These are phyloP conservation scores for Solanum clarkiae DNA, from an alignment of 257 asterid genomes.

Conservation along the genomic window DNA sequence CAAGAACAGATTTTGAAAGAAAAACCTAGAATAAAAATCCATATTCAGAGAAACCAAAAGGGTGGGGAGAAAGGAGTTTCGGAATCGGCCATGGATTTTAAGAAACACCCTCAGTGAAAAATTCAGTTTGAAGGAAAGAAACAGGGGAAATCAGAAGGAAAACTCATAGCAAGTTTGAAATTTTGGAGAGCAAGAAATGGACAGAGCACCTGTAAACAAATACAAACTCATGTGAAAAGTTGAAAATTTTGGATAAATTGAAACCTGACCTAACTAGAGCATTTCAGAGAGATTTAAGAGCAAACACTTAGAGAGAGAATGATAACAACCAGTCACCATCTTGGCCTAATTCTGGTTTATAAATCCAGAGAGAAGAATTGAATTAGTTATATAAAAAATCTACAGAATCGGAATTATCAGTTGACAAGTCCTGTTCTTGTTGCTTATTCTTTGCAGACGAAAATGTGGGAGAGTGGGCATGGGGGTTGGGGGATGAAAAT, in stretches of 20 bases:
- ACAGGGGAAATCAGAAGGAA: slow-evolving; percentile 2
- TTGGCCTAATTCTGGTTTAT: neutral
- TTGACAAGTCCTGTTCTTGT: slow-evolving; percentile 14
- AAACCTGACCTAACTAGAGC: slow-evolving; percentile 57
- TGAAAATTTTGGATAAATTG: slow-evolving; percentile 10
- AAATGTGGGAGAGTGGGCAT: neutral
- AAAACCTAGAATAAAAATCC: slow-evolving; percentile 23
- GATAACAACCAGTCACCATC: neutral
- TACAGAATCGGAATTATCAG: slow-evolving; percentile 4
- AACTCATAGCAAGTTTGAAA: slow-evolving; percentile 52
- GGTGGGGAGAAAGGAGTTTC: neutral
- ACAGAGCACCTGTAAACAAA: slow-evolving; percentile 36
- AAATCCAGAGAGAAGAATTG: neutral
- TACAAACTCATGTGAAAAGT: neutral
- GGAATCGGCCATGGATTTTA: neutral
- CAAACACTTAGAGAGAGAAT: neutral
- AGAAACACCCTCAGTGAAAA: neutral
- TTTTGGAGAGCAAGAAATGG: slow-evolving; percentile 19
- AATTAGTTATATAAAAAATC: neutral
- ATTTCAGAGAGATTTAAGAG: neutral
- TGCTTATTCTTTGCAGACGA: slow-evolving; percentile 3
- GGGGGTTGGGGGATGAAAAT: neutral
- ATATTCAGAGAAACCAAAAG: slow-evolving; percentile 15
- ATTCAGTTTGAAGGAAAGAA: slow-evolving; percentile 30
- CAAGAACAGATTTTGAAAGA: slow-evolving; percentile 20